Conservation (phyloP, 2,329 filamentous ascomycete species). For the Metarhizium humberi region DNA sequence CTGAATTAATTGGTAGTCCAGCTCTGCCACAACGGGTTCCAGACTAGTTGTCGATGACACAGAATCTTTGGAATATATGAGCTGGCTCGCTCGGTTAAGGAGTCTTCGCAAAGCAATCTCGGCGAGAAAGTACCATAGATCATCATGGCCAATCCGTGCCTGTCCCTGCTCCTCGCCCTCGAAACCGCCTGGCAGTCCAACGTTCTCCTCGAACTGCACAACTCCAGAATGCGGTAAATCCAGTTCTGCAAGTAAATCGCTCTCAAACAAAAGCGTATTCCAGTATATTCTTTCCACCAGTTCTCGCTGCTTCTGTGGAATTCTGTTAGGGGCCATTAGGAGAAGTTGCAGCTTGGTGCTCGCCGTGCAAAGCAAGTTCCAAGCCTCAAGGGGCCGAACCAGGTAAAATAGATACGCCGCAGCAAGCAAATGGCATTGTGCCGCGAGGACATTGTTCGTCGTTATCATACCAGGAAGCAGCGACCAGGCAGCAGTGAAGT, state of each 20-base stretch:
- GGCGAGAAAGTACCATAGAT: slow-evolving; percentile 42
- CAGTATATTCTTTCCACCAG: slow-evolving; percentile 73
- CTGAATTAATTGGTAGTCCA: too few species aligned
- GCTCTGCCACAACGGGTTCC: too few species aligned
- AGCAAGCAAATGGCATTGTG: too few species aligned
- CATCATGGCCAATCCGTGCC: slow-evolving; percentile 38
- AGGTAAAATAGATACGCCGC: slow-evolving; percentile 75
- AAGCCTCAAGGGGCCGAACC: slow-evolving; percentile 73
- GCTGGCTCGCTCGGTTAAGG: slow-evolving; percentile 68
- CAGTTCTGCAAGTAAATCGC: slow-evolving; percentile 68
- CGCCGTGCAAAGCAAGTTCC: slow-evolving; percentile 70
- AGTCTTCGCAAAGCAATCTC: slow-evolving; percentile 72
- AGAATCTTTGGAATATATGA: slow-evolving; percentile 68
- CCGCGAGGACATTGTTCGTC: slow-evolving; percentile 45
- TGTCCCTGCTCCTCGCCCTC: slow-evolving; percentile 42
- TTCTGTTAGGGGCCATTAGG: slow-evolving; percentile 61
- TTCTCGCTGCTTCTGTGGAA: slow-evolving; percentile 49
- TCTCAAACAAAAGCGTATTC: slow-evolving; percentile 75
- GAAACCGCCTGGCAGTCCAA: slow-evolving; percentile 70
- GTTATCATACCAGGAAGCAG: slow-evolving; percentile 72
- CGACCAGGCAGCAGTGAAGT: slow-evolving; percentile 74
- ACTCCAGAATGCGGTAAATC: slow-evolving; percentile 78
- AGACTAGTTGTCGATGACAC: slow-evolving; percentile 52
- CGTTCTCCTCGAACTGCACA: slow-evolving; percentile 71
- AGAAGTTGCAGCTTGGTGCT: slow-evolving; percentile 75